phyloP scores from a whole-genome alignment of 208 protist species.

The Trichomonas gallinae region DNA sequence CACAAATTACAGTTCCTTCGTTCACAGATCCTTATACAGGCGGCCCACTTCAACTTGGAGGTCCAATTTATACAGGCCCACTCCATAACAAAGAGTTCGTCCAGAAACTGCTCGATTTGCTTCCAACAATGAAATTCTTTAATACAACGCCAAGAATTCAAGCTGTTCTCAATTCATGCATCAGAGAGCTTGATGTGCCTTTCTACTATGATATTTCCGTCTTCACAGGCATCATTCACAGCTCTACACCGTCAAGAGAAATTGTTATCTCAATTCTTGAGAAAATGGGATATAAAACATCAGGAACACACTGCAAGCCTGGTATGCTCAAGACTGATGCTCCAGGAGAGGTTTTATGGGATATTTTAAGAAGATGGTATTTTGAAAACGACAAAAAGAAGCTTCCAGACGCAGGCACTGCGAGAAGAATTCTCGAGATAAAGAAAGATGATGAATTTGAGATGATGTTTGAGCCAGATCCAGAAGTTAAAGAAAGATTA shows the following conservation, averaged over 20 bases:
- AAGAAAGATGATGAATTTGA: background rate
- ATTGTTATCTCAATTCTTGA: background rate
- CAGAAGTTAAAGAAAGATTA: background rate
- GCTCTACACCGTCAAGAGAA: background rate
- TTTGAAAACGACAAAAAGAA: background rate
- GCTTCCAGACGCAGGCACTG: background rate
- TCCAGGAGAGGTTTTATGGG: slow-evolving; percentile 58
- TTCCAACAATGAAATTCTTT: background rate
- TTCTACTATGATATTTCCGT: background rate
- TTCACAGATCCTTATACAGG: background rate
- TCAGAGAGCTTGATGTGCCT: slow-evolving; percentile 19
- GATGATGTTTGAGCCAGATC: background rate
- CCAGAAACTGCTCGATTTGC: background rate
- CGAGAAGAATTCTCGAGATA: background rate
- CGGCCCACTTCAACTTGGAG: background rate
- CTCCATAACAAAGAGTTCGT: background rate
- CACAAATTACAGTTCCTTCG: background rate
- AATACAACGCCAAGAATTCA: background rate
- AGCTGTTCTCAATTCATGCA: background rate
- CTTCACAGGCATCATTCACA: background rate
- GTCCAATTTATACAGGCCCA: background rate
- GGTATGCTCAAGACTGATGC: slow-evolving; percentile 70
- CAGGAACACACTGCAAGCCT: slow-evolving; percentile 65
- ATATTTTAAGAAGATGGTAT: slow-evolving; percentile 59
- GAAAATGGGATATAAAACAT: slow-evolving; percentile 58